Base-by-base conservation (phyloP, 1,139 yeast species). In the Yamadazyma sp. region DNA sequence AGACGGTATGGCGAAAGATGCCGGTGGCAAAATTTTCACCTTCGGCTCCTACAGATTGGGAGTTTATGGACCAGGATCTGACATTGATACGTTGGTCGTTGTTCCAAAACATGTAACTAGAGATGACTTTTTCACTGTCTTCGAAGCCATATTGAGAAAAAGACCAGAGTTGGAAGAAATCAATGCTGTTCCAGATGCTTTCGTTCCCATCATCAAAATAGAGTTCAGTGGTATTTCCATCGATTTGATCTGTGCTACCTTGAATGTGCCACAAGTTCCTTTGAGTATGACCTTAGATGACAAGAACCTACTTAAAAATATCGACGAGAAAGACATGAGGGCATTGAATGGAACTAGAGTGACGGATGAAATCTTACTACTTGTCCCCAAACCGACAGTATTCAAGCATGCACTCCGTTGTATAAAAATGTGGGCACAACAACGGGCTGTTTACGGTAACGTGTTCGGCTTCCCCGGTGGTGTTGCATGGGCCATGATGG, bases 401-500 rank as follows among this genome's bases (percentile, higher is more conserved):
- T 92, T 92, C 67, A 88, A 89, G 56, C 92, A 89, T 54, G 96
- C 98, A 1, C 69, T 92, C 43, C 69, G 99, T 47, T 92, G 96
- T 17, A 86, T 92, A 42, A 92, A 92, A 60, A 71, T 92, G 58
- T 92, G 99, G 98, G 98, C 99, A 0, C 94, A 89, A 58, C 79
- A 89, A 53, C 75, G 98, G 41, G 98, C 97, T 0, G 79, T 92
- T 14, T 92, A 92, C 61, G 98, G 87, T 4, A 92, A 92, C 56
- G 85, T 92, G 35, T 88, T 85, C 73, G 98, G 98, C 0, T 92
- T 92, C 62, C 98, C 98, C 0, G 99, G 99, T 52, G 99, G 99
- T 61, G 98, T 92, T 26, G 98, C 98, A 0, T 92, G 98, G 98
- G 99, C 98, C 1, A 92, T 92, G 98, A 64, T 92, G 34, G 97